Percentiles rank a stretch among this genome's conserved stretches.
phyloP scores from a whole-genome alignment of 2,329 filamentous ascomycete genomes.

The Colletotrichum graminicola region DNA sequence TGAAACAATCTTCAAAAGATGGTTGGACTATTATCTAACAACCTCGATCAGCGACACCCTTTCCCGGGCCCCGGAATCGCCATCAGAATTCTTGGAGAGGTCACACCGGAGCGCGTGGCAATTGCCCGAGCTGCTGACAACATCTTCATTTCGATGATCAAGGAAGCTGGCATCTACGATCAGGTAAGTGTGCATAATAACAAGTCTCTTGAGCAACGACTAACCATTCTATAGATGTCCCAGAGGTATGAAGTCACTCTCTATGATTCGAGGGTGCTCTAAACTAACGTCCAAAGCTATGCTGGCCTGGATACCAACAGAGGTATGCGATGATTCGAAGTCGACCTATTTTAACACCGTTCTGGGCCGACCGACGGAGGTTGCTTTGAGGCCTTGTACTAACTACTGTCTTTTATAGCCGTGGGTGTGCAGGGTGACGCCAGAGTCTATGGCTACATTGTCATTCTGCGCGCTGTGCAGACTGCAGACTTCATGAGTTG shows the following conservation, averaged over 20 bases:
- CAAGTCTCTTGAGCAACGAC: not conserved
- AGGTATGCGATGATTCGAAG: constrained; percentile 43
- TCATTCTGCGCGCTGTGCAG: constrained; percentile 58
- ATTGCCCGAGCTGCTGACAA: constrained; percentile 83
- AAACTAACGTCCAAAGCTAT: constrained; percentile 45
- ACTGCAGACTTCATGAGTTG: constrained; percentile 63
- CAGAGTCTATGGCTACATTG: constrained; percentile 51
- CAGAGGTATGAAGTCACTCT: constrained; percentile 51
- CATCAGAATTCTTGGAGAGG: constrained; percentile 85
- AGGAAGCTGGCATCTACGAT: constrained; percentile 77
- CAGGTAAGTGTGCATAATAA: constrained; percentile 54
- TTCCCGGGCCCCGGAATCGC: constrained; percentile 75
- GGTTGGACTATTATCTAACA: not conserved
- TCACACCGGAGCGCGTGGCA: constrained; percentile 81
- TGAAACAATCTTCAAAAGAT: not conserved
- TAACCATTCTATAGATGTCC: constrained; percentile 51
- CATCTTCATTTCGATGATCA: constrained; percentile 84
- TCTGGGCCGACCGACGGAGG: not conserved
- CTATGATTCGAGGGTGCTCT: too few relatives aligned
- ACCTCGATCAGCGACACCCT: not conserved
- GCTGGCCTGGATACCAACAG: constrained; percentile 59
- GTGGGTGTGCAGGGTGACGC: constrained; percentile 53
- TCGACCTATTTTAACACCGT: not conserved
- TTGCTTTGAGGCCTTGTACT: not conserved
- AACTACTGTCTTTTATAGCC: constrained; percentile 44